Conservation (phyloP, 108 stramenopile species). For the Bacterosira constricta region DNA sequence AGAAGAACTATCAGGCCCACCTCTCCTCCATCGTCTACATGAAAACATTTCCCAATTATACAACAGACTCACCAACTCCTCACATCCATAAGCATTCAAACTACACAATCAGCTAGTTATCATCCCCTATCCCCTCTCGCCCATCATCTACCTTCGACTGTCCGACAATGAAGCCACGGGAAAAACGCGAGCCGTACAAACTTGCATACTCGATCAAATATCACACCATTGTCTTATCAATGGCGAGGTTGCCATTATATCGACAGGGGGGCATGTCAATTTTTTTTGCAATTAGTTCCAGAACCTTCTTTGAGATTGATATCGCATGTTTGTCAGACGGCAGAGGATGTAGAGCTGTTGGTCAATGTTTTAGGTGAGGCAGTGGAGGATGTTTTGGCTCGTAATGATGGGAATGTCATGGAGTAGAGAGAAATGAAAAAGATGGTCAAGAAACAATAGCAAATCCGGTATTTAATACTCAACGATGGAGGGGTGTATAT, state of each 20-base stretch:
- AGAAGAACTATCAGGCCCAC: conserved; percentile 33
- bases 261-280: conserved; percentile 63
- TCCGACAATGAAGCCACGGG: conserved; percentile 54
- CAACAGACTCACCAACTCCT: conserved; percentile 36
- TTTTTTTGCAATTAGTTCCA: conserved; percentile 63
- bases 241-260: conserved; percentile 67
- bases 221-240: conserved; percentile 62
- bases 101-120: conserved; percentile 55
- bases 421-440: no score
- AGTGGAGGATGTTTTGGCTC: conserved; percentile 33
- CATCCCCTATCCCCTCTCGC: conserved; percentile 73
- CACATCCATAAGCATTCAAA: conserved; percentile 44
- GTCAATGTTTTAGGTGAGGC: conserved; percentile 43
- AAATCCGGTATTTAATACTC: no score
- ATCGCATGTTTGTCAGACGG: conserved; percentile 67
- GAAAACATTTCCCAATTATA: conserved; percentile 31
- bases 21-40: conserved; percentile 18
- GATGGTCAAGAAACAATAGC: no score
- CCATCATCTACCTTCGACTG: conserved; percentile 73
- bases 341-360: conserved; percentile 67
- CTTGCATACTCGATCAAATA: conserved; percentile 64
- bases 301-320: conserved; percentile 78
- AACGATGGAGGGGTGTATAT: no score
- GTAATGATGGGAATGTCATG: conserved; percentile 5
- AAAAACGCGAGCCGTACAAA: conserved; percentile 52